Conservation (phyloP, 176 grass and related monocot genomes). For the Triticum dicoccoides region DNA sequence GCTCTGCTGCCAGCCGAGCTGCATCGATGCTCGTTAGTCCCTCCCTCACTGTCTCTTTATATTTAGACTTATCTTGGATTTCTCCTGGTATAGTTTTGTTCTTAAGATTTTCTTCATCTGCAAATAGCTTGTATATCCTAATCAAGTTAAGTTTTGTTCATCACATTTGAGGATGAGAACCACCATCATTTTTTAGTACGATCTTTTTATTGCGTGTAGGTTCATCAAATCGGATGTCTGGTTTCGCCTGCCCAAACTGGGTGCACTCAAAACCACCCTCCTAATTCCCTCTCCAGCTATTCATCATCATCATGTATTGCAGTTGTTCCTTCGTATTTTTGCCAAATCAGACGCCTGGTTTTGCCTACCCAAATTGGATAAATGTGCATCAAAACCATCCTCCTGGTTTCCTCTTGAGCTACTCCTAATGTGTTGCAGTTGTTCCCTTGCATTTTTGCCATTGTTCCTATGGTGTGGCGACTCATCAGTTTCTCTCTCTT, state of each 20-base stretch:
- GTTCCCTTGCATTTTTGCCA: no score
- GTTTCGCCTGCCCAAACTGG: background rate
- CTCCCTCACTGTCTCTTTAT: conserved; percentile 1
- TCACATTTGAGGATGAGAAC: background rate
- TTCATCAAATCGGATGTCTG: background rate
- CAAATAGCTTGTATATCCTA: background rate
- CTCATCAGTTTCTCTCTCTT: no score
- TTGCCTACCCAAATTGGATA: background rate
- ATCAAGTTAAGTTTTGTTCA: conserved; percentile 1
- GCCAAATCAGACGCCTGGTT: background rate
- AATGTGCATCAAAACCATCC: background rate
- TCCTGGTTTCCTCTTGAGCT: background rate
- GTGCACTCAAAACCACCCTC: background rate
- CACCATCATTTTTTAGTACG: background rate
- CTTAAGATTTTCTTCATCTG: background rate
- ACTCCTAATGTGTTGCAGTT: background rate
- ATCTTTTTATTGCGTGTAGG: background rate
- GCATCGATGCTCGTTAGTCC: conserved; percentile 84
- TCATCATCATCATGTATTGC: background rate
- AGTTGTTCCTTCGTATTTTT: background rate
- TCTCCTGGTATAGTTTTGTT: background rate
- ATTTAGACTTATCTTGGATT: background rate
- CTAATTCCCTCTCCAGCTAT: background rate
- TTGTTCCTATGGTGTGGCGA: no score
- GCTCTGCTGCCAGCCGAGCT: conserved; percentile 58